phyloP scores from a whole-genome alignment of 371 early-diverging fungal species.

The Phascolomyces articulosus region DNA sequence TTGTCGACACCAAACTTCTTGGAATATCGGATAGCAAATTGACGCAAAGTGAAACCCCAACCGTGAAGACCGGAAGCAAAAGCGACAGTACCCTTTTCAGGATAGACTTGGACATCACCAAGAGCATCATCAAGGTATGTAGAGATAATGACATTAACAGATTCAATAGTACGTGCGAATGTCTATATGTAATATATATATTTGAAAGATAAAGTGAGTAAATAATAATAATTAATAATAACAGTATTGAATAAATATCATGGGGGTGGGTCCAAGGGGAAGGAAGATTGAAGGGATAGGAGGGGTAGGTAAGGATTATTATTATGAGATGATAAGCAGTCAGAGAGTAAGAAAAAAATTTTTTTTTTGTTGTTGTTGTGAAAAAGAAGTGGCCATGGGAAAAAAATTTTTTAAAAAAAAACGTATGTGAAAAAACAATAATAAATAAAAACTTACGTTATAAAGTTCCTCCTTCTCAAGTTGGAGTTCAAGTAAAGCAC shows the following conservation, averaged over 20 bases:
- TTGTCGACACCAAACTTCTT: slow-evolving; percentile 96
- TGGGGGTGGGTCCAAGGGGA: no score
- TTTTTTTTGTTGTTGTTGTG: no score
- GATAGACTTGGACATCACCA: slow-evolving; percentile 91
- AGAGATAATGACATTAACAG: slow-evolving; percentile 94
- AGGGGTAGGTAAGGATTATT: no score
- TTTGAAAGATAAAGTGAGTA: not conserved
- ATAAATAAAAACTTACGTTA: slow-evolving; percentile 47
- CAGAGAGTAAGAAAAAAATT: no score
- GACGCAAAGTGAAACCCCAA: slow-evolving; percentile 99
- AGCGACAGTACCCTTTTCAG: slow-evolving; percentile 95
- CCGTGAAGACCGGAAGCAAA: slow-evolving; percentile 99
- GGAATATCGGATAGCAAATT: slow-evolving; percentile 95
- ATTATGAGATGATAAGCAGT: no score
- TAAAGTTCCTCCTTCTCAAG: slow-evolving; percentile 93
- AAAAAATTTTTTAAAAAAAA: not conserved
- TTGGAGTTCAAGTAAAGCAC: slow-evolving; percentile 97
- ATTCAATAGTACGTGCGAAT: slow-evolving; percentile 91
- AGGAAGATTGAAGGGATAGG: no score
- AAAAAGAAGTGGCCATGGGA: slow-evolving; percentile 1
- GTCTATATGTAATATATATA: slow-evolving; percentile 47
- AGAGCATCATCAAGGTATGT: slow-evolving; percentile 87
- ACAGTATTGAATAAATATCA: no score
- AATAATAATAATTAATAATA: no score
- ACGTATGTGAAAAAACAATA: not conserved